phyloP scores from a whole-genome alignment of 2,329 filamentous ascomycete genomes.

The Aspergillus versicolor region DNA sequence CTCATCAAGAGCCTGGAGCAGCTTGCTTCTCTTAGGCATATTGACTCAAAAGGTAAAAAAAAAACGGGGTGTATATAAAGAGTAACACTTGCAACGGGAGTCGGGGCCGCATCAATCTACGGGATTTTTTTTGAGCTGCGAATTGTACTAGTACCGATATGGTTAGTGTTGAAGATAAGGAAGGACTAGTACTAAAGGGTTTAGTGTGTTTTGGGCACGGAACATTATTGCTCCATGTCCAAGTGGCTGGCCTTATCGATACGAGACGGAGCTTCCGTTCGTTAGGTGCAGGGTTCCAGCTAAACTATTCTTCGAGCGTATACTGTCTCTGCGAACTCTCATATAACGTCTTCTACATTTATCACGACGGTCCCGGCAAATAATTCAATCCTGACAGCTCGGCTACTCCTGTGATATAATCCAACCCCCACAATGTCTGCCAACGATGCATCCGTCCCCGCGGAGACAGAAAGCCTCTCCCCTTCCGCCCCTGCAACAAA shows the following conservation, averaged over 20 bases:
- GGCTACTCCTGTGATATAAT: background rate
- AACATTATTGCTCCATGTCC: constrained; percentile 24
- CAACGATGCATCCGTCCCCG: background rate
- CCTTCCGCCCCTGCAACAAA: background rate
- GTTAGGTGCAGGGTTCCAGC: background rate
- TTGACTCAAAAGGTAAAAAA: constrained; percentile 13
- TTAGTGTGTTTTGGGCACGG: constrained; percentile 11
- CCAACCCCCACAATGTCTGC: background rate
- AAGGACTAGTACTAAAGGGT: constrained; percentile 17
- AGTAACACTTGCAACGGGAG: background rate
- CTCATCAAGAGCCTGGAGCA: constrained; percentile 58
- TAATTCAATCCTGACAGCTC: background rate
- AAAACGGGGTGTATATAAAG: background rate
- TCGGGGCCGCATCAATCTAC: background rate
- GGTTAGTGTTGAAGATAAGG: constrained; percentile 11
- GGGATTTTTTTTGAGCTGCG: constrained; percentile 14
- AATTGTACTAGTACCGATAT: constrained; percentile 3
- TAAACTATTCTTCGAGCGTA: background rate
- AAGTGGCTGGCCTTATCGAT: constrained; percentile 3
- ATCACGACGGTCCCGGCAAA: background rate
- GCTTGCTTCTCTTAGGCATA: constrained; percentile 57
- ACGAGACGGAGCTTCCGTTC: background rate
- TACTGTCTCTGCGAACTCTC: background rate
- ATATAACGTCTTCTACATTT: background rate
- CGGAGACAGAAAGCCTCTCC: background rate